Evolutionary conservation across 1,284 basidiomycete species (phyloP), one percentile per base, ranked within the genome.

Genomic region (Cerrena zonata): DNA sequence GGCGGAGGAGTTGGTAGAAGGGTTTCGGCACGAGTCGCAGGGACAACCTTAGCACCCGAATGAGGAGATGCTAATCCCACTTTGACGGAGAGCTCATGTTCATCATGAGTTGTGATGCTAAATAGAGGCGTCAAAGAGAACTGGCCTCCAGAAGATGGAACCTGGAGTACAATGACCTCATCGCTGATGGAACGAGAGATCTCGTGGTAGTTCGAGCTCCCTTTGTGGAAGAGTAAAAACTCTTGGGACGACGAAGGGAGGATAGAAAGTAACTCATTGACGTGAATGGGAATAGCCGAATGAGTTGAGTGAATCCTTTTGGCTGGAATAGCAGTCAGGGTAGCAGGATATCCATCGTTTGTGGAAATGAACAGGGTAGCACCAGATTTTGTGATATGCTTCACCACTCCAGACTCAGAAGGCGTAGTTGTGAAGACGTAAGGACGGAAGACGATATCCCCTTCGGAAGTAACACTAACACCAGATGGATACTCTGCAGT

Each of bases 1-100:
- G 56, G 54, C 15, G 54, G 57, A 18, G 57, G 57, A 2, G 57
- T 58, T 15, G 53, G 54, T 15, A 34, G 30, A 7, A 57, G 42
- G 12, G 54, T 41, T 13, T 45, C 45, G 11, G 47, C 38, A 24
- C 23, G 21, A 7, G 23, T 24, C 19, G 38, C 47, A 19, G 27
- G 38, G 50, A 52, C 52, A 36, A 58, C 38, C 12, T 48, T 23
- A 18, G 49, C 53, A 11, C 46, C 45, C 15, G 42, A 36, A n/a
- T 51, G 53, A 2, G 52, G 50, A 15, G 55, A 51, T 42, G 56
- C 24, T 2, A 58, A 15, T 1, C 54, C 50, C 25, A 58, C 38
- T 26, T 53, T 26, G 49, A 15, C 50, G 24, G 19, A 26, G 38
- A 5, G 24, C 4, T 7, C 15, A 3, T 44, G 53, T 2, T 48